phyloP scores from a whole-genome alignment of 257 asterid genomes.

The Echites panduratus region DNA sequence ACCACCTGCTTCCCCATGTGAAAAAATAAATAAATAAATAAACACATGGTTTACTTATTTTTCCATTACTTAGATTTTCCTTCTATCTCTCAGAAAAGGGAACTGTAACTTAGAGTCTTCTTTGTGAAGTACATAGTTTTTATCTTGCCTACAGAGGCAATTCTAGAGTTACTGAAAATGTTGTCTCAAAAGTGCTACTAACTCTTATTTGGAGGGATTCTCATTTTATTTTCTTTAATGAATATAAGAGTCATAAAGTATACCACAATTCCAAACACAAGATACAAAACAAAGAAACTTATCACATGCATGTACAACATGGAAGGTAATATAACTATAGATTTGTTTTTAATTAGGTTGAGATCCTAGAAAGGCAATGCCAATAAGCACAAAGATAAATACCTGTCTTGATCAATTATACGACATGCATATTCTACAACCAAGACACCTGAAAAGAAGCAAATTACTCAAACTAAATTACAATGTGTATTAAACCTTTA shows the following conservation, averaged over 20 bases:
- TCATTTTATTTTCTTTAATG: neutral
- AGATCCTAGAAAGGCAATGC: neutral
- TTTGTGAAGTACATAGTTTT: neutral
- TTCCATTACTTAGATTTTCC: neutral
- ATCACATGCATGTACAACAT: no score
- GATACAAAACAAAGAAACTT: no score
- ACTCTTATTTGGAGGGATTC: neutral
- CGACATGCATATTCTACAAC: neutral
- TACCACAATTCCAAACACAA: no score
- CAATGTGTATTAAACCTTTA: neutral
- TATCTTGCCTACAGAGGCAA: neutral
- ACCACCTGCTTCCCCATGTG: neutral
- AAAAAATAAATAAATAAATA: neutral
- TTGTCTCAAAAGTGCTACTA: no score
- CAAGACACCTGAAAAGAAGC: neutral
- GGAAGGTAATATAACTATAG: neutral
- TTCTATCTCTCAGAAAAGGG: neutral
- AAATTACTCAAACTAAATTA: no score
- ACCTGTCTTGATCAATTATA: neutral
- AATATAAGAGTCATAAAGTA: no score
- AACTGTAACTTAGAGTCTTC: neutral
- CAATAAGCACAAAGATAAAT: neutral
- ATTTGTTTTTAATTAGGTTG: neutral
- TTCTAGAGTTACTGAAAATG: neutral
- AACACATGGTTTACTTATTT: neutral